Conservation (phyloP, 2,329 filamentous ascomycete species). For the Penicillium sp. region DNA sequence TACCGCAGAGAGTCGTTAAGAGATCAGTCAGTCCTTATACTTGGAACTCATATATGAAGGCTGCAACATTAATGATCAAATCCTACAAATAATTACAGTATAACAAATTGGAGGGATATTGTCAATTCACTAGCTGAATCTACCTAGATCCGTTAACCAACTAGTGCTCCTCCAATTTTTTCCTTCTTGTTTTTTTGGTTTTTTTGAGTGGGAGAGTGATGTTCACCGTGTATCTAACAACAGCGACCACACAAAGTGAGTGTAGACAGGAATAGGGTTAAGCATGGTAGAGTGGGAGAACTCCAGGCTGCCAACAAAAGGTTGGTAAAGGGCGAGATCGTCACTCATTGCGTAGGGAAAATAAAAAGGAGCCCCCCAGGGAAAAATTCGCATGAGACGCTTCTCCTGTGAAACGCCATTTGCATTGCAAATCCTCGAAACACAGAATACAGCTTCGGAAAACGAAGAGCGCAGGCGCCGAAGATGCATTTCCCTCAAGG, state of each 20-base stretch:
- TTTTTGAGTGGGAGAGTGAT: background rate
- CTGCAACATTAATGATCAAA: background rate
- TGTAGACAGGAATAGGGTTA: background rate
- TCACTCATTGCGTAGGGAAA: conserved; percentile 3
- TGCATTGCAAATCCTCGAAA: conserved; percentile 13
- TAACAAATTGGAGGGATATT: conserved; percentile 25
- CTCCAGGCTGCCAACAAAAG: background rate
- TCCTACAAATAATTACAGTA: background rate
- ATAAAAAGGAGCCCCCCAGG: background rate
- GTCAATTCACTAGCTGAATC: conserved; percentile 30
- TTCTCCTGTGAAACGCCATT: conserved; percentile 18
- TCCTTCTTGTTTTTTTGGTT: conserved; percentile 19
- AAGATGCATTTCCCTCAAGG: conserved; percentile 16
- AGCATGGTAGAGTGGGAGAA: background rate
- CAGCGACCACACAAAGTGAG: background rate
- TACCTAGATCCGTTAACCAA: conserved; percentile 11
- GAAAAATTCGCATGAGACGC: background rate
- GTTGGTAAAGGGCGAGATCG: conserved; percentile 3
- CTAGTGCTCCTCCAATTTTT: conserved; percentile 29
- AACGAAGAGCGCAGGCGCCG: conserved; percentile 12
- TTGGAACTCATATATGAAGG: background rate
- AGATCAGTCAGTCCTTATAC: background rate
- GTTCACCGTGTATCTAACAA: background rate
- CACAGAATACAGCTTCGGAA: conserved; percentile 6
- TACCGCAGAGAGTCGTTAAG: conserved; percentile 9